phyloP scores from a whole-genome alignment of 139 green algal genomes.

The Chlorella vulgaris region DNA sequence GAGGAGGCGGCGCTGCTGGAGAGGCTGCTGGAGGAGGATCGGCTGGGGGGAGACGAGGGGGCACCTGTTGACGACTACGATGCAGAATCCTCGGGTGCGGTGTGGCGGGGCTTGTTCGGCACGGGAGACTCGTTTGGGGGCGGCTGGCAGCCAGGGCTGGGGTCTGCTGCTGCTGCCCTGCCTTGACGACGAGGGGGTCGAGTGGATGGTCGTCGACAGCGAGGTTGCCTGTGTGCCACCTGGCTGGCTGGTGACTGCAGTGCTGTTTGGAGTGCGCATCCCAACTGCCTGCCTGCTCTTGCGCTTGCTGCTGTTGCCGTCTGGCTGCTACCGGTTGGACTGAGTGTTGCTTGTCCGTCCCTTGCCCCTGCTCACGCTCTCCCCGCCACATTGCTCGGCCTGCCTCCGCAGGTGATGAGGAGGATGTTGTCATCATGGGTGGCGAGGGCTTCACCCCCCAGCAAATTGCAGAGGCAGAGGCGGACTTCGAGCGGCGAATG shows the following conservation, averaged over 20 bases:
- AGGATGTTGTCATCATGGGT: constrained; percentile 68
- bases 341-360: no score
- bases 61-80: constrained; percentile 45
- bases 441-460: constrained; percentile 72
- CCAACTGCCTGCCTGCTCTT: neutral
- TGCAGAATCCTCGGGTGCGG: constrained; percentile 16
- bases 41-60: constrained; percentile 36
- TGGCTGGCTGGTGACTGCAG: neutral
- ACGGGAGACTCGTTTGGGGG: no score
- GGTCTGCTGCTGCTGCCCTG: neutral
- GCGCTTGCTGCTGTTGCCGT: neutral
- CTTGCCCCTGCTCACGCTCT: neutral
- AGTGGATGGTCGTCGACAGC: no score
- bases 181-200: no score
- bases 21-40: constrained; percentile 36
- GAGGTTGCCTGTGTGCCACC: neutral
- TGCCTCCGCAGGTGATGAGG: constrained; percentile 48
- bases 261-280: neutral
- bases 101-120: neutral
- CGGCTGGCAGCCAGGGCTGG: no score
- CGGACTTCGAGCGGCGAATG: constrained; percentile 51
- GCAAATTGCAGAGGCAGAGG: constrained; percentile 75
- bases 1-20: constrained; percentile 40
- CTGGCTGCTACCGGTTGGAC: neutral
- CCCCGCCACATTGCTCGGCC: neutral